Percentiles rank a stretch among this genome's conserved stretches.
Conservation (phyloP, 1,284 basidiomycete genomes). For the Ganoderma meredithae region DNA sequence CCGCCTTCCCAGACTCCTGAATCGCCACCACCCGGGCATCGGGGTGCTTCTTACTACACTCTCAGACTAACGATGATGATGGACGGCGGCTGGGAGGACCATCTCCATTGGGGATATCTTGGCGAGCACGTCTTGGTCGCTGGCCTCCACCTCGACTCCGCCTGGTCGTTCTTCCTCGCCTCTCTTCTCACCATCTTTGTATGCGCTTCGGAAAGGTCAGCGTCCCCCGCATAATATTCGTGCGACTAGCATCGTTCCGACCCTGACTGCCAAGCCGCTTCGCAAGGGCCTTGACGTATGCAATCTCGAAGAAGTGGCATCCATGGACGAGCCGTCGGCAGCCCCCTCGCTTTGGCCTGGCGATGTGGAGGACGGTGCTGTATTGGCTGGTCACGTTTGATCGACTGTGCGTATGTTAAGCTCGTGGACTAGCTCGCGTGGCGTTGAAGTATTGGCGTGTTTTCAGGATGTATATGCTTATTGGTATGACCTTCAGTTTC, state of each 20-base stretch:
- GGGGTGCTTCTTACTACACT: not conserved
- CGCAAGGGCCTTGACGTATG: slow-evolving; percentile 57
- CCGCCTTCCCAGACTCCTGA: not conserved
- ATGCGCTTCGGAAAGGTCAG: slow-evolving; percentile 67
- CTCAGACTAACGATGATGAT: slow-evolving; percentile 35
- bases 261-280: slow-evolving; percentile 1
- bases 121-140: slow-evolving; percentile 66
- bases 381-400: slow-evolving; percentile 65
- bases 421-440: slow-evolving; percentile 1
- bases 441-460: slow-evolving; percentile 13
- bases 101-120: slow-evolving; percentile 62
- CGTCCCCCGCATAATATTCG: not conserved
- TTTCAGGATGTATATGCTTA: slow-evolving; percentile 71
- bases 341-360: slow-evolving; percentile 51
- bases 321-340: slow-evolving; percentile 47
- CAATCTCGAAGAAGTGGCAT: slow-evolving; percentile 54
- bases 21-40: slow-evolving; percentile 1
- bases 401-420: slow-evolving; percentile 58
- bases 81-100: slow-evolving; percentile 51
- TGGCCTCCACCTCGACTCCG: slow-evolving; percentile 56
- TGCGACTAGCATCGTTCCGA: not conserved
- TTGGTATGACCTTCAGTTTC: slow-evolving; percentile 71
- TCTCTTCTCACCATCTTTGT: slow-evolving; percentile 53
- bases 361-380: slow-evolving; percentile 59
- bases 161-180: slow-evolving; percentile 52